Base-by-base conservation (phyloP, 805 yeast genomes). In the Metschnikowia shivogae region DNA sequence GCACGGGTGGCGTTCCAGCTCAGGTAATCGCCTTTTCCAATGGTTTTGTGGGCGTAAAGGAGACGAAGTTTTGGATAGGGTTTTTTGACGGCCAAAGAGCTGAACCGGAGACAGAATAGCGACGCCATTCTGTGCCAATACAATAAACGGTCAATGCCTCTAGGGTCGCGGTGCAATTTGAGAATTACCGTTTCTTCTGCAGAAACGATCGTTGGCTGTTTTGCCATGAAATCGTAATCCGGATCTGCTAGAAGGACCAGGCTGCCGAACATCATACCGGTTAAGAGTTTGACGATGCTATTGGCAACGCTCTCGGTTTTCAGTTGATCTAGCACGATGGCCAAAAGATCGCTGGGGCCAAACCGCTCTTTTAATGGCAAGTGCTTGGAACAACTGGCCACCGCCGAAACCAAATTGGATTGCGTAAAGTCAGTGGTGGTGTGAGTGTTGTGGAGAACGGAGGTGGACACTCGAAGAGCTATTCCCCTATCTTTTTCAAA, bases 81-180 rank as follows among this genome's bases (percentile, higher is more conserved):
- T 5, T 52, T 36, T 6, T 34, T 31, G 5, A 13, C 8, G n/a
- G 53, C 19, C 22, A 63, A 44, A 9, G 54, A 50, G 27, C 68
- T 68, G 50, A 78, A 74, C 1, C 78, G 70, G 4, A 84, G 84
- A 34, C 71, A 66, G 9, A 81, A 67, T 19, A 80, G 63, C 30
- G 77, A 63, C 20, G 64, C 65, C 34, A 64, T 64, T 2, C 77
- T 63, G 50, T 73, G 65, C 8, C 64, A 56, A n/a, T 60, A 51
- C 46, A 58, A 49, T 13, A 70, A 22, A 36, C 45, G 56, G 14
- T 62, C 52, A 6, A 61, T 20, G 28, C 44, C 37, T 17, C 6
- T 45, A 38, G 20, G 54, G 28, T 13, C 55, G 14, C 26, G 28
- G 8, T 52, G 49, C 24, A 70, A 38, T 6, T 65, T 29, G 5